phyloP scores from a whole-genome alignment of 495 filamentous ascomycete species.

The Neurospora sp. region DNA sequence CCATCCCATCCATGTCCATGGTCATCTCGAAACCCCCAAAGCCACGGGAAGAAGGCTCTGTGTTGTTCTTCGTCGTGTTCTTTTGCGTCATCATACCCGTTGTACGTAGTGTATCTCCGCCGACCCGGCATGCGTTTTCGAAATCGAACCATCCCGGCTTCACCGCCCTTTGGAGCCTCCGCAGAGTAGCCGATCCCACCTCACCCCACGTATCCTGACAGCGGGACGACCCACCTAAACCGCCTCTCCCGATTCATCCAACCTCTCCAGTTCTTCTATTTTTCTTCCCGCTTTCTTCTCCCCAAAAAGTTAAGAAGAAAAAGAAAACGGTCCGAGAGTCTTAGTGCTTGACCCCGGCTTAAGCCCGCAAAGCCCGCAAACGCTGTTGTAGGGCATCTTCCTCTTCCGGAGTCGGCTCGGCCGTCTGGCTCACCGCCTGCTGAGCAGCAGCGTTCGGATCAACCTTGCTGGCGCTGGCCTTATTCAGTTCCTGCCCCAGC shows the following conservation, averaged over 20 bases:
- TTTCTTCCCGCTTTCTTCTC: background rate
- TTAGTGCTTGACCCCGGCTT: conserved; percentile 1
- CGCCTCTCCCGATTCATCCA: background rate
- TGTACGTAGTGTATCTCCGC: background rate
- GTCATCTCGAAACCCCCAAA: background rate
- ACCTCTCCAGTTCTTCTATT: background rate
- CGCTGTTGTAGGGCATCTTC: conserved; percentile 54
- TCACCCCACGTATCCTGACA: background rate
- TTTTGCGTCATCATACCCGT: background rate
- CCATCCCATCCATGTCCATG: background rate
- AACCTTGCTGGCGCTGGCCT: conserved; percentile 42
- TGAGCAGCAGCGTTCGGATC: conserved; percentile 23
- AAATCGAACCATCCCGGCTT: background rate
- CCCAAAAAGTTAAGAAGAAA: background rate
- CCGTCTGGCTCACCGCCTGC: conserved; percentile 14
- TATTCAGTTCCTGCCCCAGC: conserved; percentile 58
- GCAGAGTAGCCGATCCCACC: background rate
- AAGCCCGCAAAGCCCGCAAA: conserved; percentile 43
- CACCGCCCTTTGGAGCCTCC: background rate
- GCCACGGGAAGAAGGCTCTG: background rate
- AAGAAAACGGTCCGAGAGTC: background rate
- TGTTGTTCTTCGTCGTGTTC: background rate
- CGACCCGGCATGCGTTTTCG: background rate
- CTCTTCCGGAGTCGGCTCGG: conserved; percentile 49
- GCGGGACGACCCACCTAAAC: background rate